Base-by-base conservation (phyloP, 371 early-diverging fungal genomes). In the Mucor racemosus region DNA sequence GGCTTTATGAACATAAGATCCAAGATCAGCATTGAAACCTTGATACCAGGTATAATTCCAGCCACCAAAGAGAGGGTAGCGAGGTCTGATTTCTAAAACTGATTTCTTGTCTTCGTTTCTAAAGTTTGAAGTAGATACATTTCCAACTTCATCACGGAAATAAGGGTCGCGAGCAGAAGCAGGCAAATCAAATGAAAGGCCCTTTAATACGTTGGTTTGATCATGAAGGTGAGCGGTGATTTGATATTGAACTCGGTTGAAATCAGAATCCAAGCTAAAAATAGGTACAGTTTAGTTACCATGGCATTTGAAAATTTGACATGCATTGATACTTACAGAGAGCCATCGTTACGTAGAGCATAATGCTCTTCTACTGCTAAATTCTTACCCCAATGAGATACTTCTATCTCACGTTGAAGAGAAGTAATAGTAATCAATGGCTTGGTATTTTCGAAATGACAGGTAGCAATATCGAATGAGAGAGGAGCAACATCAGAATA, bases 31-130 rank as follows among this genome's bases (percentile, higher is more conserved):
- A 62, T 93, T 90, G 83, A 94, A 99, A 2, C 97, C 97, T 67
- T 94, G 91, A 74, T 89, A 91, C 93, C 94, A 99, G 13, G 92
- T 91, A 71, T 95, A 97, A 63, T 89, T 90, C 98, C 98, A 98
- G 15, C 97, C 96, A 68, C 99, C 99, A 77, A 90, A 94, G 3
- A 99, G 60, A 21, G 98, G 98, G 79, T 91, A 98, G 31, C 98
- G 90, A 26, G 98, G 98, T 36, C 73, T 71, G 19, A 98, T 77
- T 42, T 90, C 84, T 67, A 99, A 77, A 3, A 91, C 69, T 15
- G 88, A 74, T 13, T 71, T 64, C 11, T 81, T 69, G 1, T 62
- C 60, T 31, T 87, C 88, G 17, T 80, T 65, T 57, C 77, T 78
- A 74, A 92, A 81, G 55, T 84, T 64, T 13, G 98, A 96, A 15